Conservation (phyloP, 805 yeast genomes). For the Pichia scutulata region DNA sequence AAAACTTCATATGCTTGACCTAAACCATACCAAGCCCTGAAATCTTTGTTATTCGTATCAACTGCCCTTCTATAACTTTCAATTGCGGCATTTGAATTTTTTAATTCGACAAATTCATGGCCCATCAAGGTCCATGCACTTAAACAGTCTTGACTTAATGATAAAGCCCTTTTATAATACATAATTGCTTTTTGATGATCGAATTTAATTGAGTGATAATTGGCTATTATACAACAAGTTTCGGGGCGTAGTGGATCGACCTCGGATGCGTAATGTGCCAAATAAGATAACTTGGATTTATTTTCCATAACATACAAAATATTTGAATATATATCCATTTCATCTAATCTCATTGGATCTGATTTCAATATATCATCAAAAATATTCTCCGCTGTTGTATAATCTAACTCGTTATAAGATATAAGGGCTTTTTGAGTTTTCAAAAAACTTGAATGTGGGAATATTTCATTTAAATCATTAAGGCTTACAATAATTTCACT, state of each 20-base stretch:
- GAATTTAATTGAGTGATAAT: conserved; percentile 82
- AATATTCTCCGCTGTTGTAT: conserved; percentile 65
- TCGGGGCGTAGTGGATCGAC: conserved; percentile 88
- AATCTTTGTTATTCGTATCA: conserved; percentile 81
- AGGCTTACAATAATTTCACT: conserved; percentile 43
- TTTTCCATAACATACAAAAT: conserved; percentile 91
- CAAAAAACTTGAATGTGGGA: conserved; percentile 70
- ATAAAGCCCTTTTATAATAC: conserved; percentile 85
- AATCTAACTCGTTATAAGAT: conserved; percentile 79
- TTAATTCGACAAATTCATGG: conserved; percentile 93
- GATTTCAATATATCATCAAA: conserved; percentile 65
- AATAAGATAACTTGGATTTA: conserved; percentile 68
- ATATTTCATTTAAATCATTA: conserved; percentile 39
- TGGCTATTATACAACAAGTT: conserved; percentile 90
- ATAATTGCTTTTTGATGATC: conserved; percentile 93
- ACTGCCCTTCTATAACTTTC: conserved; percentile 92
- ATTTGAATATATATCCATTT: conserved; percentile 89
- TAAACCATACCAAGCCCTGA: conserved; percentile 95
- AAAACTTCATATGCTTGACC: conserved; percentile 97
- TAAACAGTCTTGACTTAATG: conserved; percentile 68
- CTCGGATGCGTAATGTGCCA: conserved; percentile 78
- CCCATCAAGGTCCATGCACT: conserved; percentile 99
- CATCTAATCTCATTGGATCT: conserved; percentile 87
- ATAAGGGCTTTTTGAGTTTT: conserved; percentile 77
- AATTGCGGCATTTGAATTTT: conserved; percentile 95